Conservation (phyloP, 1,284 basidiomycete genomes). For the Phlebopus sp. region DNA sequence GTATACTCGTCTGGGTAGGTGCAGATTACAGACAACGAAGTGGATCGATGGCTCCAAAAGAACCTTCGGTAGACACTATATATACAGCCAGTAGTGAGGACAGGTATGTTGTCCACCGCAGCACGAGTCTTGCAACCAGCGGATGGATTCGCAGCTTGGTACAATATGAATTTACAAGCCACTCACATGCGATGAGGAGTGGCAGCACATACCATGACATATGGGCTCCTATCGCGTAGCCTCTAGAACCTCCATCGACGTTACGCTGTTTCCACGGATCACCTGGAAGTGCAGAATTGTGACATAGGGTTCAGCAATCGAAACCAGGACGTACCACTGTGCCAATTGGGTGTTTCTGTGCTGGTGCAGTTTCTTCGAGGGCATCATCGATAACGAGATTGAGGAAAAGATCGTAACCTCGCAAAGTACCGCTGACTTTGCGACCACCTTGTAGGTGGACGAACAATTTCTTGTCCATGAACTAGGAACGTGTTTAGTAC, state of each 20-base stretch:
- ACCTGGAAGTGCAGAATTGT: slow-evolving; percentile 52
- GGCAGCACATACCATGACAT: slow-evolving; percentile 7
- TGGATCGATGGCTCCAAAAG: neutral
- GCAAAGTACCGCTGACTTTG: slow-evolving; percentile 92
- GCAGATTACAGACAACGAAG: slow-evolving; percentile 6
- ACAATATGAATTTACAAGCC: neutral
- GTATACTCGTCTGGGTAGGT: neutral
- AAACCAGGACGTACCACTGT: slow-evolving; percentile 69
- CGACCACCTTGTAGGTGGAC: slow-evolving; percentile 95
- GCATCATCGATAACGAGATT: slow-evolving; percentile 98
- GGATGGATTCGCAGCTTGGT: neutral
- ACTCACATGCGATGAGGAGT: neutral
- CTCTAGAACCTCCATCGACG: slow-evolving; percentile 85
- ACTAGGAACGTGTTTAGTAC: slow-evolving; percentile 48
- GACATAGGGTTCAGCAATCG: slow-evolving; percentile 6
- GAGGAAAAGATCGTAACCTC: slow-evolving; percentile 98
- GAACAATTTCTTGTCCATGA: slow-evolving; percentile 98
- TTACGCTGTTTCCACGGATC: slow-evolving; percentile 92
- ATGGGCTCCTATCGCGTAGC: slow-evolving; percentile 43
- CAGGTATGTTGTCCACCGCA: slow-evolving; percentile 2
- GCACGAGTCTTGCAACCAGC: slow-evolving; percentile 2
- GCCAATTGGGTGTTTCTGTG: slow-evolving; percentile 87
- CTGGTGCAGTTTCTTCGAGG: slow-evolving; percentile 85
- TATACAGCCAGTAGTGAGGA: neutral
- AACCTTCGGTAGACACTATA: slow-evolving; percentile 1